Evolutionary conservation across 1,284 basidiomycete genomes (phyloP).

Genomic region (Ceratobasidium sp.): DNA sequence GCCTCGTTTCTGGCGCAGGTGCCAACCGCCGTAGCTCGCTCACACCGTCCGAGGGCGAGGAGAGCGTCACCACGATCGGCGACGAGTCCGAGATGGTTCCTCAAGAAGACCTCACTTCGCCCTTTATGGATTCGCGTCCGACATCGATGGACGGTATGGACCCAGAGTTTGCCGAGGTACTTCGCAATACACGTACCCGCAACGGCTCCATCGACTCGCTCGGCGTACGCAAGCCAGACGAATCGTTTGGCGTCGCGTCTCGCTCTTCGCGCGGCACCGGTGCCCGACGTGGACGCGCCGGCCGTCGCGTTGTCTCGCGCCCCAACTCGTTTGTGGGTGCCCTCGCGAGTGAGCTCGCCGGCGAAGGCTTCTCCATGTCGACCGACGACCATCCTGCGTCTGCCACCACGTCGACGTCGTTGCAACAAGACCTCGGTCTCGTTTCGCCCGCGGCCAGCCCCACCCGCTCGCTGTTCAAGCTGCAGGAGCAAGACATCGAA

Average conservation of each 20-base stretch:
- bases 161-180: conserved; percentile 77
- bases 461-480: conserved; percentile 52
- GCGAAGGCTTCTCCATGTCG: conserved; percentile 25
- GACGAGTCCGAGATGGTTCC: conserved; percentile 50
- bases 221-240: conserved; percentile 8
- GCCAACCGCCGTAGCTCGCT: conserved; percentile 42
- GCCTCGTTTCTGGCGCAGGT: conserved; percentile 62
- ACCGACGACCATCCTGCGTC: neutral
- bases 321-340: conserved; percentile 72
- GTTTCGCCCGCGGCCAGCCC: conserved; percentile 57
- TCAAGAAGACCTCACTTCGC: conserved; percentile 35
- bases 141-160: conserved; percentile 84
- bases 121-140: conserved; percentile 44
- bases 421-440: conserved; percentile 48
- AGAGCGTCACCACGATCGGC: conserved; percentile 18
- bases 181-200: conserved; percentile 46
- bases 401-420: conserved; percentile 23
- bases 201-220: conserved; percentile 6
- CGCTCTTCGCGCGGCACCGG: conserved; percentile 51
- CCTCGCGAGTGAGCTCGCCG: conserved; percentile 66
- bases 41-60: conserved; percentile 8
- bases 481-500: conserved; percentile 50
- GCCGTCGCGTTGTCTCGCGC: conserved; percentile 58
- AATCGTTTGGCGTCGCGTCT: conserved; percentile 38
- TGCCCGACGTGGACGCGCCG: conserved; percentile 51